A percentile compares a stretch with the other conserved stretches of the same genome.
Evolutionary conservation across 768 basidiomycete species (phyloP).

Genomic region (Pleurotus djamor): DNA sequence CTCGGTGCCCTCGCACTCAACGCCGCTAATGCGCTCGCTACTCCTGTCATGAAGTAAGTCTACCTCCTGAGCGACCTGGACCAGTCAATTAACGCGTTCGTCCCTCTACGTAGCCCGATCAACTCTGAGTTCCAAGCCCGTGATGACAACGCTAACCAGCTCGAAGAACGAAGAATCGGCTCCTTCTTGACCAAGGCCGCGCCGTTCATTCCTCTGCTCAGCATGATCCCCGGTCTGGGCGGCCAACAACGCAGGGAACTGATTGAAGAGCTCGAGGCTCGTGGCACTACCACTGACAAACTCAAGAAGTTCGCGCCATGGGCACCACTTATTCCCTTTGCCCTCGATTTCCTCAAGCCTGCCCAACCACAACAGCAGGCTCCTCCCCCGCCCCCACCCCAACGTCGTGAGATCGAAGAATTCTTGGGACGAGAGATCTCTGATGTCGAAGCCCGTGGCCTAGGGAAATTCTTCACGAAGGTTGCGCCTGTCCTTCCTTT

Average conservation of each 20-base stretch:
- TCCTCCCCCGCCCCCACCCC: not conserved
- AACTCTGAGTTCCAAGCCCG: not conserved
- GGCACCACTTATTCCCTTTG: constrained; percentile 3
- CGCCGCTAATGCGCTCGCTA: constrained; percentile 24
- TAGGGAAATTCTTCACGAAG: not conserved
- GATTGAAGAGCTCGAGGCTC: not conserved
- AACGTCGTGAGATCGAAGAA: constrained; percentile 5
- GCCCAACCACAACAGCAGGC: not conserved
- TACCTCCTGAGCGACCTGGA: not conserved
- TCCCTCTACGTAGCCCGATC: not conserved
- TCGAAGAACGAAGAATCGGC: not conserved
- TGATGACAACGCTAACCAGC: not conserved
- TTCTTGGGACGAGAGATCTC: constrained; percentile 3
- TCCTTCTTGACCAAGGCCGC: constrained; percentile 4
- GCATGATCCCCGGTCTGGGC: not conserved
- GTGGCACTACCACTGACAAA: not conserved
- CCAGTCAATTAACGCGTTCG: constrained; percentile 8
- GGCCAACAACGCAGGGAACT: constrained; percentile 2
- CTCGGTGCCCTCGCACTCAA: constrained; percentile 27
- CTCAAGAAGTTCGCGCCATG: not conserved
- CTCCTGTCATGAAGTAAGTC: constrained; percentile 21
- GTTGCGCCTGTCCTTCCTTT: constrained; percentile 1
- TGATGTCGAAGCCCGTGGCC: constrained; percentile 2
- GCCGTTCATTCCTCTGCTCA: not conserved
- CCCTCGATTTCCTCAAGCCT: constrained; percentile 1